Evolutionary conservation across 495 filamentous ascomycete genomes (phyloP), one percentile per base, ranked within the genome.

Genomic region (Penicillium egyptiacum): DNA sequence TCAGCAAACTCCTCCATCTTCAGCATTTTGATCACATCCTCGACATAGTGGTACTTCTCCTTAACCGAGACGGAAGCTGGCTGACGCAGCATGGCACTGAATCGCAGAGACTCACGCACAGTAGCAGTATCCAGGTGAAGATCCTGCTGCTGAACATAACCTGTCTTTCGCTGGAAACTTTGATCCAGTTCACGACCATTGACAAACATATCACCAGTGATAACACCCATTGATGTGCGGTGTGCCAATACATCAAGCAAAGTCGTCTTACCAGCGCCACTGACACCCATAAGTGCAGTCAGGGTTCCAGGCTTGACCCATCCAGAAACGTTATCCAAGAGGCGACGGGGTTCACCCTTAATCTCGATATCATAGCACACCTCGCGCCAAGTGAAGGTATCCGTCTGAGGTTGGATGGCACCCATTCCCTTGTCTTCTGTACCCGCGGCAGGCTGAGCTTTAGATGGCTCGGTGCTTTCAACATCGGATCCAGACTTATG

Each of bases 121-220:
- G 92, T 97, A 0, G 86, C 81, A 0, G 91, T 94, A n/a, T 86
- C 77, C 16, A 94, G 75, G 70, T 96, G 92, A 16, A 97, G 79
- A 80, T 97, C 92, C 67, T 95, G 90, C 67, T 97, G 92, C 62
- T 97, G 89, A 19, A 93, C 92, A 62, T 96, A 97, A 6, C 92
- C 92, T 4, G 91, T 95, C 75, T 92, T 94, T 22, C 92, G 85
- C 64, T 94, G 90, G 78, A 96, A 96, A 0, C 88, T 90, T 4
- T 77, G 71, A 65, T 93, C 89, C 16, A 86, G 63, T 0, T 60
- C 62, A 7, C 60, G 61, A 1, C 81, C 81, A 55, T 83, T 75
- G 11, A 84, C 79, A 41, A 82, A 69, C 64, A 84, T 78, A 22
- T 80, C 76, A 22, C 80, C 81, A 11, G 65, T 74, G 0, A 84